Base-by-base conservation (phyloP, 495 filamentous ascomycete genomes). In the Aspergillus asperescens region DNA sequence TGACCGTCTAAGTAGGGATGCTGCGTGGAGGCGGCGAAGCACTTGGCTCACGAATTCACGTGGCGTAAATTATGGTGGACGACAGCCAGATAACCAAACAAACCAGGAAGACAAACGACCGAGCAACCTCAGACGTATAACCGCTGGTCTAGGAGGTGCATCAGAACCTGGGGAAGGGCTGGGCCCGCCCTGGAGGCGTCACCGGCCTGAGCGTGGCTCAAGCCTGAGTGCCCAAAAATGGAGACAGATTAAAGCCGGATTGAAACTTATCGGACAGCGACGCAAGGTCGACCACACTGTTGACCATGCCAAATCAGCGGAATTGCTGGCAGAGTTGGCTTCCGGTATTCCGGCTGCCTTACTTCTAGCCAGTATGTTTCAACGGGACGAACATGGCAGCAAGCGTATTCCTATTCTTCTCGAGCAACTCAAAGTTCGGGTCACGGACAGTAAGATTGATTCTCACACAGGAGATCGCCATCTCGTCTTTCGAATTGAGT, bases 281-380 rank as follows among this genome's bases (percentile, higher is more conserved):
- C 88, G 84, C 60, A 94, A 84, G 65, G 83, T 84, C 8, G 89
- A 96, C 51, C 84, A 77, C 35, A 82, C 85, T 44, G 84, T 96
- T 41, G 93, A 99, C 67, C 88, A 90, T 66, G 85, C 86, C 61
- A 99, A 99, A 61, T 96, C 90, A 20, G 91, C 93, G 16, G 94
- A 99, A 63, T 76, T 99, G 24, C 87, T 99, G 76, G 92, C 94
- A 5, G 93, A 99, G 66, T 76, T 99, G 19, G 84, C 90, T 22
- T 95, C 93, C 6, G 93, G 87, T 29, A 85, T 88, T 1, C 93
- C 93, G 7, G 93, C 93, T 9, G 93, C 89, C 19, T 68, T 97
- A 48, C 94, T 99, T 54, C 70, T 97, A 35, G 93, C 93, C 6
- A 95, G 89, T 59, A 95, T 95, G 85, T 92, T 96, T 61, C 93